Evolutionary conservation across 208 protist genomes (phyloP).

Genomic region (Wallacemonas sp.): DNA sequence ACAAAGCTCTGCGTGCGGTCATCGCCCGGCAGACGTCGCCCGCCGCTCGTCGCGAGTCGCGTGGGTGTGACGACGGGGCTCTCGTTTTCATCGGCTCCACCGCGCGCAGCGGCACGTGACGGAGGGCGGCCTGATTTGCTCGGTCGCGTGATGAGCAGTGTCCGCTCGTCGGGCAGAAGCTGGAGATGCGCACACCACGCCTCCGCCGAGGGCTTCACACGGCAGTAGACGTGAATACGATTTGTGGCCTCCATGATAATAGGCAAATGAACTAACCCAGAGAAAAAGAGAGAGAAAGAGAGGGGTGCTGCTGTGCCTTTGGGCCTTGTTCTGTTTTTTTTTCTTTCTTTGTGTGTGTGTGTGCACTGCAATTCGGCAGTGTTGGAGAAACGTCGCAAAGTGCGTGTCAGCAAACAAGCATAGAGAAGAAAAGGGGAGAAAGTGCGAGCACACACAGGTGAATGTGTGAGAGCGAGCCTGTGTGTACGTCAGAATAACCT

Average conservation of each 20-base stretch:
- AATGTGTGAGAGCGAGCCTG: too few relatives aligned
- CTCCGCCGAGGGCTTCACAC: background rate
- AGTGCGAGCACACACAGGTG: too few relatives aligned
- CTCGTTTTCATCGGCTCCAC: background rate
- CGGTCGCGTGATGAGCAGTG: background rate
- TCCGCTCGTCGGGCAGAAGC: slow-evolving; percentile 5
- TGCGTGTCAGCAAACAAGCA: background rate
- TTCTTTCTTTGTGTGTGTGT: slow-evolving; percentile 3
- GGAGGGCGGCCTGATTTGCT: background rate
- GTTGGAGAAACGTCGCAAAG: background rate
- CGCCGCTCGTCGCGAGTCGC: background rate
- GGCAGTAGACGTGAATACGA: slow-evolving; percentile 6
- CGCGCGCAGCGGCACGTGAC: background rate
- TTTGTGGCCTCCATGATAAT: background rate
- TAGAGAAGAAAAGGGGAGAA: too few relatives aligned
- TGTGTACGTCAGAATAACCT: too few relatives aligned
- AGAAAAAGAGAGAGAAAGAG: too few relatives aligned
- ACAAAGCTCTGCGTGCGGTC: slow-evolving; percentile 44
- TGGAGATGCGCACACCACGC: background rate
- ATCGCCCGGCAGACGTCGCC: slow-evolving; percentile 1
- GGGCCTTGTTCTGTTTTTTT: background rate
- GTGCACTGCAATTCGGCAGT: too few relatives aligned
- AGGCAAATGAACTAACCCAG: too few relatives aligned
- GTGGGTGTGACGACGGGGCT: background rate
- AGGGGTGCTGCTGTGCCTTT: too few relatives aligned